These are phyloP conservation scores for Leishmania arabica DNA, from an alignment of 208 protist species.

Conservation along the genomic window DNA sequence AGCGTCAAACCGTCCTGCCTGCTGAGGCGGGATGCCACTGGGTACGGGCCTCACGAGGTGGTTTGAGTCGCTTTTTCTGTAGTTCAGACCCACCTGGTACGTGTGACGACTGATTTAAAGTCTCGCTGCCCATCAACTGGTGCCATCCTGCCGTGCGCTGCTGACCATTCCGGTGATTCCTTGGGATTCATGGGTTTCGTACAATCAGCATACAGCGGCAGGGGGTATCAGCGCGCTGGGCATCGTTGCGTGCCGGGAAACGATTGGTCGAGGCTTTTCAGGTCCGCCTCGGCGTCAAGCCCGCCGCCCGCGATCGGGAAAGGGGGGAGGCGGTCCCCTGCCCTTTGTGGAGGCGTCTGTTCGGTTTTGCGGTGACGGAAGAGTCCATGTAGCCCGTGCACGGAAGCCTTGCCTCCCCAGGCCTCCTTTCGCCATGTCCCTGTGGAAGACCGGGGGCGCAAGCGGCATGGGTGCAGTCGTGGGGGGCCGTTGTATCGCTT, in stretches of 20 bases:
- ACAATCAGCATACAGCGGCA: background rate
- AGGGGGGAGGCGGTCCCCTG: rapidly evolving
- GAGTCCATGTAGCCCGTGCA: no score
- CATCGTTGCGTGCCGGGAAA: background rate
- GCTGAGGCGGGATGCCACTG: background rate
- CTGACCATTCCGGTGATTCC: background rate
- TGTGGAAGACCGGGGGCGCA: background rate
- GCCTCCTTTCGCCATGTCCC: background rate
- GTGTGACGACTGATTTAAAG: background rate
- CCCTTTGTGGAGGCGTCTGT: no score
- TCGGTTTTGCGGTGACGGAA: no score
- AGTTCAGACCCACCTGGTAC: background rate
- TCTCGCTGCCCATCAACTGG: no score
- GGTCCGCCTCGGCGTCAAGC: background rate
- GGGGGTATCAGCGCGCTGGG: background rate
- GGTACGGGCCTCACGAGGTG: no score
- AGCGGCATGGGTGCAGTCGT: background rate
- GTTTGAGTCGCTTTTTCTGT: no score
- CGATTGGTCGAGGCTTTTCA: background rate
- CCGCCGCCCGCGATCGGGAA: no score
- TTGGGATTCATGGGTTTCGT: no score
- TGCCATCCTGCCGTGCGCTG: background rate
- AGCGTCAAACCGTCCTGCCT: no score
- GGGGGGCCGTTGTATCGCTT: background rate
- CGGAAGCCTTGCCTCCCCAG: no score